Conservation (phyloP, 2,329 filamentous ascomycete species). For the Botrytis cinerea region DNA sequence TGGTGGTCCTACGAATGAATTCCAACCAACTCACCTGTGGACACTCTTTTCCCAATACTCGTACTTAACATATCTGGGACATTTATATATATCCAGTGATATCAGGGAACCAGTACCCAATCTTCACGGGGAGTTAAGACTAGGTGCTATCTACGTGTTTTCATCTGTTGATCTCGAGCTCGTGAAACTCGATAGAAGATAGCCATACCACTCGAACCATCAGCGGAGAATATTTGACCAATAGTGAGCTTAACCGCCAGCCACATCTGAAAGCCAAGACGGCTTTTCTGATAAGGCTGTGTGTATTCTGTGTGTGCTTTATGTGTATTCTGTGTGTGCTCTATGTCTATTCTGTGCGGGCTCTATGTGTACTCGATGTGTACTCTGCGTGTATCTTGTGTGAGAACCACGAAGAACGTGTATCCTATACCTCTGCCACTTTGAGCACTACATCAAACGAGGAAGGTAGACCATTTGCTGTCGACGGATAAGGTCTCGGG, state of each 20-base stretch:
- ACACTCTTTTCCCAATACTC: background rate
- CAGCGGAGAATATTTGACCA: constrained; percentile 7
- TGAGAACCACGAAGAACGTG: background rate
- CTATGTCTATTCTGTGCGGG: too few species aligned
- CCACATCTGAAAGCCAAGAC: constrained; percentile 10
- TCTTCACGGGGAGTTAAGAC: background rate
- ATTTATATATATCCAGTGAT: background rate
- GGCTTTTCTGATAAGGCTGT: constrained; percentile 14
- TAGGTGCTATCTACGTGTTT: background rate
- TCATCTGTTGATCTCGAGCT: background rate
- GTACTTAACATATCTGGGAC: too few species aligned
- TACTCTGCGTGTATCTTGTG: too few species aligned
- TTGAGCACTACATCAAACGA: background rate
- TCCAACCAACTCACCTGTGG: background rate
- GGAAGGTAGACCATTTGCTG: background rate
- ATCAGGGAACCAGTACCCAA: background rate
- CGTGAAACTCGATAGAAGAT: background rate
- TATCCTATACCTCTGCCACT: background rate
- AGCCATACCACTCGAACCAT: background rate
- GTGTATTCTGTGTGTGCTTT: background rate
- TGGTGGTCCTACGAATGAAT: background rate
- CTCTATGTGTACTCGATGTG: too few species aligned
- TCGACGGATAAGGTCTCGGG: background rate
- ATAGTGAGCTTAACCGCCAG: background rate
- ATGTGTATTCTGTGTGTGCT: too few species aligned